phyloP scores from a whole-genome alignment of 345 rosid genomes.

The Acer negundo region DNA sequence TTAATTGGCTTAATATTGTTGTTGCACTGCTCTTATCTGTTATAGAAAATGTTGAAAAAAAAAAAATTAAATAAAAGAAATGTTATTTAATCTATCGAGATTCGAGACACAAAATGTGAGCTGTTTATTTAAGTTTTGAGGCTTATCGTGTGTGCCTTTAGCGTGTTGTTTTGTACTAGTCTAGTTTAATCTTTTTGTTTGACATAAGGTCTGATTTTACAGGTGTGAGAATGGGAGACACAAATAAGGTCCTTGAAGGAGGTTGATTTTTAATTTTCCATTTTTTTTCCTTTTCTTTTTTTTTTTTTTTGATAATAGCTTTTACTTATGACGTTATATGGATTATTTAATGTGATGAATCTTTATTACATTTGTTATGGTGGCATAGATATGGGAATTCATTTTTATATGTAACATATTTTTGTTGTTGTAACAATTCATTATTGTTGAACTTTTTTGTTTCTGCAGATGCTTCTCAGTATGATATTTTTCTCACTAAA shows the following conservation, averaged over 20 bases:
- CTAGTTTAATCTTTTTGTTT: neutral
- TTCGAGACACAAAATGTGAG: no score
- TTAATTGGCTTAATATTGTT: no score
- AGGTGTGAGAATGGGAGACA: conserved; percentile 5
- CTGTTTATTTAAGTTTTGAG: no score
- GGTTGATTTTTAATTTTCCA: neutral
- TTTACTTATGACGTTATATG: neutral
- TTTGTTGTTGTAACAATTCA: neutral
- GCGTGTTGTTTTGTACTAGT: no score
- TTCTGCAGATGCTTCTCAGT: conserved; percentile 13
- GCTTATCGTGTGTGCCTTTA: no score
- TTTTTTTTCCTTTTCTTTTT: neutral
- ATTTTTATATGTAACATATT: no score
- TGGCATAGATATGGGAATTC: neutral
- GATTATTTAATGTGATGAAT: neutral
- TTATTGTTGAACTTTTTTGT: neutral
- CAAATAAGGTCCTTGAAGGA: neutral
- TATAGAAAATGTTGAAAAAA: no score
- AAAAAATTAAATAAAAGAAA: no score
- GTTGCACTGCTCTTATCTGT: no score
- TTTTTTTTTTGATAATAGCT: neutral
- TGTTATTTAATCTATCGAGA: no score
- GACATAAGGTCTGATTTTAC: neutral
- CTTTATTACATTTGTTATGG: neutral
- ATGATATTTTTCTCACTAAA: conserved; percentile 23